Evolutionary conservation across 2,329 filamentous ascomycete species (phyloP).

Genomic region (Didymosphaeria variabile): DNA sequence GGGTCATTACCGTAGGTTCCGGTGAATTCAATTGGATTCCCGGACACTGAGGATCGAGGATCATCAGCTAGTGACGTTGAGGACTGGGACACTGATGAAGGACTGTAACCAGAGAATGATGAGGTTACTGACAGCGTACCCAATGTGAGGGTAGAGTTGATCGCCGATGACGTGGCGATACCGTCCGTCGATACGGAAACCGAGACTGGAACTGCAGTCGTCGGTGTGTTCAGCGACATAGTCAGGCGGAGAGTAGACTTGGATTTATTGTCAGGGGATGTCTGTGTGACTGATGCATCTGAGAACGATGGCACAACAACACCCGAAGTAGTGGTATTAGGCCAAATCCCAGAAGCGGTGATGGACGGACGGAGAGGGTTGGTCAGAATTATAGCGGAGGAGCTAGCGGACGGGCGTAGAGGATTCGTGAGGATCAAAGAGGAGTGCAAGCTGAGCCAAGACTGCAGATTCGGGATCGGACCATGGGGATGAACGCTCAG

Average conservation of each 20-base stretch:
- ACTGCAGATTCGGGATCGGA: not conserved
- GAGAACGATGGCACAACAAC: not conserved
- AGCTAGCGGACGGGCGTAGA: not conserved
- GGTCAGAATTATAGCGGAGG: not conserved
- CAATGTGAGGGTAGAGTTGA: not conserved
- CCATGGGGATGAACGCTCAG: not conserved
- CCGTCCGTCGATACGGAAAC: not conserved
- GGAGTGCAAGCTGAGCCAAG: not conserved
- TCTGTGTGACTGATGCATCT: not conserved
- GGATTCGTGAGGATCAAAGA: not conserved
- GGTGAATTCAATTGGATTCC: not conserved
- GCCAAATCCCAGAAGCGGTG: slow-evolving; percentile 2
- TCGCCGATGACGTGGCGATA: not conserved
- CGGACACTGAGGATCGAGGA: not conserved
- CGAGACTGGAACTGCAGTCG: not conserved
- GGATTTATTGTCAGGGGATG: not conserved
- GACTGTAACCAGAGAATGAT: not conserved
- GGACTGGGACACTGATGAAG: not conserved
- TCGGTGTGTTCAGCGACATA: not conserved
- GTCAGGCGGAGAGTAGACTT: not conserved
- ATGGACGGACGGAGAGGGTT: not conserved
- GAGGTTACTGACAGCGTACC: not conserved
- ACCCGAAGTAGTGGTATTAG: not conserved
- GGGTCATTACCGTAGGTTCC: not conserved
- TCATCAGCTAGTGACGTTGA: not conserved